Base-by-base conservation (phyloP, 805 yeast species). In the Ogataea philodendri region DNA sequence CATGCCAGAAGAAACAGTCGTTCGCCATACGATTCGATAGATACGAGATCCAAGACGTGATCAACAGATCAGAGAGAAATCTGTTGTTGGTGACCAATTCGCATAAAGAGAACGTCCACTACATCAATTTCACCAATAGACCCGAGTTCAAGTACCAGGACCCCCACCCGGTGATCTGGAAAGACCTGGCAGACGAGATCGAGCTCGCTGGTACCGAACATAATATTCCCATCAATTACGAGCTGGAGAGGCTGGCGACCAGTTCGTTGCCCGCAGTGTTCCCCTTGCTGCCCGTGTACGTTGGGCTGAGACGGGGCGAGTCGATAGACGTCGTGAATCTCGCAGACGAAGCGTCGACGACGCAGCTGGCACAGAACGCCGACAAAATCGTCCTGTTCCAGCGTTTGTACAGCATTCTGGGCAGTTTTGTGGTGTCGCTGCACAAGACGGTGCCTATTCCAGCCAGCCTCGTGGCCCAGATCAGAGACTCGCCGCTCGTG, bases 31-130 rank as follows among this genome's bases (percentile, higher is more conserved):
- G 60, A 25, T 44, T 41, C 8, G 45, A 46, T 9, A 17, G 37
- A 8, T 48, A 37, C 25, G 62, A 55, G 15, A 3, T 58, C 3
- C 55, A 55, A 22, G 61, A 58, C 17, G 47, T 57, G n/a, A 46
- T 58, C 3, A 35, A 42, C 9, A 37, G 62, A 21, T 37, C 54
- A 1, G 46, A 29, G 7, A 35, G 60, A 21, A 48, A 46, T 13
- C 35, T 29, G 3, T 11, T 37, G 11, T 30, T 34, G 18, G 9
- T 41, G 22, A 21, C 26, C 9, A 33, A 24, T 10, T 13, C 23
- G 11, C 16, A 30, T 5, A 11, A 15, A 7, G 45, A 31, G 14
- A 36, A 33, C 7, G 22, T 18, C 5, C 35, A 36, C 9, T 36
- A 36, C 13, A 15, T 32, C 13, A 44, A 46, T 16, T 41, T 15